Base-by-base conservation (phyloP, 164 flowering plant genomes). In the Litsea cubeba region DNA sequence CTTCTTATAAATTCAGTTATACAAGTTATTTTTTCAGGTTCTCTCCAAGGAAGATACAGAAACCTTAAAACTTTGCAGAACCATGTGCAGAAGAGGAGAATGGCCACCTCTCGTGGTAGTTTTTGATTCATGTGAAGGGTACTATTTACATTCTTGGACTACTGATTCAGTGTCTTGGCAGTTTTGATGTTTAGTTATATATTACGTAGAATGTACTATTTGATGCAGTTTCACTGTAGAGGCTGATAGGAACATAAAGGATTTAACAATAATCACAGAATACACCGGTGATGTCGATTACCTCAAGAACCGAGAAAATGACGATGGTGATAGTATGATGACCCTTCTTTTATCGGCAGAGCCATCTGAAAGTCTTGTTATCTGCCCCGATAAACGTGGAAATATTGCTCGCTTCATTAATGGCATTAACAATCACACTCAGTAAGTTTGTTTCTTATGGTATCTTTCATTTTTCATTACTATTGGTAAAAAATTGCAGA, bases 321-420 rank as follows among this genome's bases (percentile, higher is more conserved):
- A 89, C 74, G 96, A 91, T 71, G 85, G 90, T 51, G 92, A 91
- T 70, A 87, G 96, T 73, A 71, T 88, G 89, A 91, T 91, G 93
- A 87, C 92, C 67, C 93, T 91, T 71, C 90, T 91, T 72, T 72
- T 75, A 50, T 82, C 91, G 28, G 73, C 65, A 50, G 83, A 88
- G 28, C 80, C 87, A 40, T 86, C 85, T 23, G 76, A 80, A 58
- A 88, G 89, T 69, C 89, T 91, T 70, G 89, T 91, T 68, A 82
- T 91, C 64, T 91, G 94, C 73, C 92, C 93, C 69, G 94, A 91
- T 72, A 86, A 81, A 70, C 89, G 85, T 40, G 91, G 94, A 74
- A 91, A 91, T 65, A 85, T 91, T 79, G 83, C 90, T 50, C 92
- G 93, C 20, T 91, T 91, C 79, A 80, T 91, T 68, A 91, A 78